A percentile compares a stretch with the other conserved stretches of the same genome.
Evolutionary conservation across 768 basidiomycete genomes (phyloP).

Genomic region (Termitomyces sp.): DNA sequence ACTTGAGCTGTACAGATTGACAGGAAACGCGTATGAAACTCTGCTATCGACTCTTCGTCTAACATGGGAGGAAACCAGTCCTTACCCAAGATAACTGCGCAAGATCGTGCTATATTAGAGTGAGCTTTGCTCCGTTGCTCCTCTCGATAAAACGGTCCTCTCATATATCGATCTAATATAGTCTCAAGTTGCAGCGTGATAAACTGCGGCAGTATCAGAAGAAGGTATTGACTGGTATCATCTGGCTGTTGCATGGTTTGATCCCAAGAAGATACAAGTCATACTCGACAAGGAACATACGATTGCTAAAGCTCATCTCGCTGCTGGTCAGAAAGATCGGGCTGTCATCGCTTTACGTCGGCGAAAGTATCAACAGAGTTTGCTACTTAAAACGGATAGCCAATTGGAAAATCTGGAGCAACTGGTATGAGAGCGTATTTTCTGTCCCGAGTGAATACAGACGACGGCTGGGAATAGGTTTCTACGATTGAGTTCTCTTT

Average conservation of each 20-base stretch:
- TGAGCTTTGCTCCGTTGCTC: constrained; percentile 35
- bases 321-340: constrained; percentile 76
- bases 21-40: background rate
- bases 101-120: constrained; percentile 96
- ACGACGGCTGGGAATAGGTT: constrained; percentile 48
- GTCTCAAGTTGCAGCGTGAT: constrained; percentile 94
- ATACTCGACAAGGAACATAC: constrained; percentile 84
- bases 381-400: constrained; percentile 82
- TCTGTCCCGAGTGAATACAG: background rate
- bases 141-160: constrained; percentile 8
- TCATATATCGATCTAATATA: constrained; percentile 25
- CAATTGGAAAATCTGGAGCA: constrained; percentile 89
- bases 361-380: constrained; percentile 89
- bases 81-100: constrained; percentile 82
- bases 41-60: background rate
- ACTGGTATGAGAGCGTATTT: constrained; percentile 47
- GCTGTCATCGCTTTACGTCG: constrained; percentile 84
- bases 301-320: constrained; percentile 81
- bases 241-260: background rate
- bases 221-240: constrained; percentile 44
- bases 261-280: constrained; percentile 65
- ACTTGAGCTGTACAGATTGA: background rate
- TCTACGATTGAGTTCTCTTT: constrained; percentile 96
- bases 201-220: constrained; percentile 95
- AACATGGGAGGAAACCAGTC: constrained; percentile 70